A percentile compares a stretch with the other conserved stretches of the same genome.
Conservation (phyloP, 2,329 filamentous ascomycete genomes). For the Penicillium nordicum region DNA sequence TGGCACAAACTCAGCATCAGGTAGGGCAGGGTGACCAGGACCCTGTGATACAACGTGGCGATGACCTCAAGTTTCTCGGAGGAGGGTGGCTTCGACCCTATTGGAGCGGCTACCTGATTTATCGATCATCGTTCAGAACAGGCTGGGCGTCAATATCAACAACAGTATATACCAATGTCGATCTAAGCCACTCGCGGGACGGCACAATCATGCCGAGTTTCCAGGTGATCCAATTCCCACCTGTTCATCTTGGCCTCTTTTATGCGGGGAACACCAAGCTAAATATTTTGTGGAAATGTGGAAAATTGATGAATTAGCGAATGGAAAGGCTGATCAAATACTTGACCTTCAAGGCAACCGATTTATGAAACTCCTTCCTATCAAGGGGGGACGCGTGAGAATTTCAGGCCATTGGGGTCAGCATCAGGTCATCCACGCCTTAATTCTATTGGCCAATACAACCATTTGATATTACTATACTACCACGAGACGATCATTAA, state of each 20-base stretch:
- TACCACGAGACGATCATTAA: background rate
- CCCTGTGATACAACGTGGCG: conserved; percentile 20
- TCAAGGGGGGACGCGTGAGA: background rate
- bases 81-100: background rate
- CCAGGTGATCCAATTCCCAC: conserved; percentile 20
- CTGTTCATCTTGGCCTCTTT: conserved; percentile 3
- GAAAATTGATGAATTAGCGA: background rate
- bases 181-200: conserved; percentile 3
- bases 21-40: conserved; percentile 22
- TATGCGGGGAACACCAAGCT: conserved; percentile 1
- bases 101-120: background rate
- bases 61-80: conserved; percentile 5
- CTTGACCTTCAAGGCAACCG: background rate
- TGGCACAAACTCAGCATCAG: background rate
- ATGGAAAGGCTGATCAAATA: background rate
- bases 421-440: background rate
- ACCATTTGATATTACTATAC: background rate
- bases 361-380: background rate
- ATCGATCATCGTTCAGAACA: conserved; percentile 12
- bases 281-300: background rate
- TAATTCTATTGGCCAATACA: background rate
- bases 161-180: background rate
- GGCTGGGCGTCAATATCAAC: background rate
- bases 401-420: background rate
- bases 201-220: conserved; percentile 17